These are phyloP conservation scores for Pseudomonodictys pantanalensis DNA, from an alignment of 495 filamentous ascomycete species.

Conservation along the genomic window DNA sequence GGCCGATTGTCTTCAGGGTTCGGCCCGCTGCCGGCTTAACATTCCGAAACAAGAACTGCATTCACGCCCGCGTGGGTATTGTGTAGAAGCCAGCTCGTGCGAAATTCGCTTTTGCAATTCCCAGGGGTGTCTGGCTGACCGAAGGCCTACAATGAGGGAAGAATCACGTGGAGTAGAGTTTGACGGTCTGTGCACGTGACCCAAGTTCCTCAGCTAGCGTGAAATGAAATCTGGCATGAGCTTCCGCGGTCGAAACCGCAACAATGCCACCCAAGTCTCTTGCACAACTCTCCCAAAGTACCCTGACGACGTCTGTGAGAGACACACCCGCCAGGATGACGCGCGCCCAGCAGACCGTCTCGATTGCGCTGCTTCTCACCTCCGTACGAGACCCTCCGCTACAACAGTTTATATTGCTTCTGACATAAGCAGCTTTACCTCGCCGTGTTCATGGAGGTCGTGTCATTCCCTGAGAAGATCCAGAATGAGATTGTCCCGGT, in stretches of 20 bases:
- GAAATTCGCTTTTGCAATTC: too few relatives aligned
- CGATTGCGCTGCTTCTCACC: conserved; percentile 76
- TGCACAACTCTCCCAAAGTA: not conserved
- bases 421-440: conserved; percentile 70
- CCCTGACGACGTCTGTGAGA: not conserved
- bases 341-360: conserved; percentile 88
- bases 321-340: conserved; percentile 60
- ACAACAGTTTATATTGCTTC: not conserved
- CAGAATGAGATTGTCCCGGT: conserved; percentile 70
- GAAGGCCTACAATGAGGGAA: too few relatives aligned
- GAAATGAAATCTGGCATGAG: conserved; percentile 14
- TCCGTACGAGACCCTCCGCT: conserved; percentile 62
- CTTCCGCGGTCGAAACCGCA: not conserved
- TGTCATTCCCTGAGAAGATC: conserved; percentile 74
- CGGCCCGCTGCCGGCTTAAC: too few relatives aligned
- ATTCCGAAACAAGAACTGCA: too few relatives aligned
- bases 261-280: not conserved
- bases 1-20: too few relatives aligned
- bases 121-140: too few relatives aligned
- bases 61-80: too few relatives aligned
- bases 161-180: too few relatives aligned
- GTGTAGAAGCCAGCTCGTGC: too few relatives aligned
- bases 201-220: too few relatives aligned
- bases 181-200: too few relatives aligned
- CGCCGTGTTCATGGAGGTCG: conserved; percentile 74